These are phyloP conservation scores for Quercus mongolica DNA, from an alignment of 306 rosid genomes.

Conservation along the genomic window DNA sequence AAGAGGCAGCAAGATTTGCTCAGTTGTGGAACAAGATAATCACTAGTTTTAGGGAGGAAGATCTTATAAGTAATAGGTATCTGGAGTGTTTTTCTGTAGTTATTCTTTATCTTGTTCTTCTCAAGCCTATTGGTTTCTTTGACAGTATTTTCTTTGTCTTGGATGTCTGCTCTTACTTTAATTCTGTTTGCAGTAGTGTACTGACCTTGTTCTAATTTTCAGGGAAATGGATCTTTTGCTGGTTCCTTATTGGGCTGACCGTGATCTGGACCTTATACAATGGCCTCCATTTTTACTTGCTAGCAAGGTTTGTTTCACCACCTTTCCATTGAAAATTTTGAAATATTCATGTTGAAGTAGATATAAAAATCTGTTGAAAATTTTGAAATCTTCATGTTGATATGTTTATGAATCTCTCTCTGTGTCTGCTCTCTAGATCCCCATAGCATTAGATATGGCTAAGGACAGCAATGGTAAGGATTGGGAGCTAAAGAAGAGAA, in stretches of 20 bases:
- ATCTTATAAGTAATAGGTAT: slow-evolving; percentile 82
- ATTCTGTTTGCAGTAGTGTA: neutral
- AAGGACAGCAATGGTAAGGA: slow-evolving; percentile 99
- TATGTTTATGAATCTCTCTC: neutral
- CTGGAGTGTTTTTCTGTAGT: neutral
- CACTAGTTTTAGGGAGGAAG: slow-evolving; percentile 92
- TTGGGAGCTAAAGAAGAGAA: slow-evolving; percentile 80
- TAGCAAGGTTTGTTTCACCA: slow-evolving; percentile 70
- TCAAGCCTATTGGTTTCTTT: neutral
- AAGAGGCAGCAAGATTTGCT: slow-evolving; percentile 94
- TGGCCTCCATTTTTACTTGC: slow-evolving; percentile 99
- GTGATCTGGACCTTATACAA: slow-evolving; percentile 72
- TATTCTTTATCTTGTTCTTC: slow-evolving; percentile 8
- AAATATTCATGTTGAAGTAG: slow-evolving; percentile 4
- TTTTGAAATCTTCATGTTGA: slow-evolving; percentile 9
- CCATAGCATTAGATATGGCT: slow-evolving; percentile 98
- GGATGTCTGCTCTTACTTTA: neutral
- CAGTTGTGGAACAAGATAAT: slow-evolving; percentile 95
- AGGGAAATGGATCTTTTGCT: slow-evolving; percentile 97
- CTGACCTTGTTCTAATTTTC: slow-evolving; percentile 32
- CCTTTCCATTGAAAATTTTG: neutral
- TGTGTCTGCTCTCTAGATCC: slow-evolving; percentile 54
- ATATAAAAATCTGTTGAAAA: slow-evolving; percentile 6
- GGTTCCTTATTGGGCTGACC: slow-evolving; percentile 98
- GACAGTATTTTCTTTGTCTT: neutral